Evolutionary conservation across 768 basidiomycete species (phyloP).

Genomic region (Cubamyces sp.): DNA sequence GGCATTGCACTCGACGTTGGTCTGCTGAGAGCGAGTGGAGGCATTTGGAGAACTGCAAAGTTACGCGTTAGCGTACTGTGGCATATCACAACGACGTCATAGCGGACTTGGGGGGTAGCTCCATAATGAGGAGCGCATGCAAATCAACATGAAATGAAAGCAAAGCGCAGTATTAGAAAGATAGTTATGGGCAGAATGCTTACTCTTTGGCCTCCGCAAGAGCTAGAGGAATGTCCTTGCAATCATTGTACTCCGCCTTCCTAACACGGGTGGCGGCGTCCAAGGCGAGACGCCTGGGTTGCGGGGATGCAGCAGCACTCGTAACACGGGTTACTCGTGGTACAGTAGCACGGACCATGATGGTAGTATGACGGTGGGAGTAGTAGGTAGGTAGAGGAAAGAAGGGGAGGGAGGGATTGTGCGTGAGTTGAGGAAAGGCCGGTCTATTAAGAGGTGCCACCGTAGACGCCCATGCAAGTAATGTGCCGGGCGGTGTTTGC

Average conservation of each 20-base stretch:
- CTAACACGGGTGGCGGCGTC: background rate
- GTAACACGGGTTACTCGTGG: background rate
- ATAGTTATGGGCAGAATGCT: constrained; percentile 23
- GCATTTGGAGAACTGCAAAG: too few relatives aligned
- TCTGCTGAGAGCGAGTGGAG: too few relatives aligned
- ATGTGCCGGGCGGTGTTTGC: constrained; percentile 4
- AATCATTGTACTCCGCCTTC: constrained; percentile 50
- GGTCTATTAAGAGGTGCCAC: background rate
- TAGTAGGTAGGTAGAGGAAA: background rate
- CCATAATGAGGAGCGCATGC: too few relatives aligned
- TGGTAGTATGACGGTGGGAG: background rate
- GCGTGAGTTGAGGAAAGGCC: background rate
- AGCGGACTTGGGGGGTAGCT: too few relatives aligned
- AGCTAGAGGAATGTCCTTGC: constrained; percentile 40
- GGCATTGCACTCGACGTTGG: too few relatives aligned
- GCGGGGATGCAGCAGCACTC: too few relatives aligned
- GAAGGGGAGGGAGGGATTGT: background rate
- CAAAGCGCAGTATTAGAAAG: too few relatives aligned
- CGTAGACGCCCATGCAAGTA: constrained; percentile 8
- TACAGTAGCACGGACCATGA: constrained; percentile 15
- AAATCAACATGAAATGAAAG: too few relatives aligned
- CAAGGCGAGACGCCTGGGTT: too few relatives aligned
- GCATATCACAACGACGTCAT: too few relatives aligned
- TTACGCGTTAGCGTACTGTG: too few relatives aligned
- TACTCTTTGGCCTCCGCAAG: constrained; percentile 44